Evolutionary conservation across 176 grass and related monocot species (phyloP).

Genomic region (Saccharum spontaneum): DNA sequence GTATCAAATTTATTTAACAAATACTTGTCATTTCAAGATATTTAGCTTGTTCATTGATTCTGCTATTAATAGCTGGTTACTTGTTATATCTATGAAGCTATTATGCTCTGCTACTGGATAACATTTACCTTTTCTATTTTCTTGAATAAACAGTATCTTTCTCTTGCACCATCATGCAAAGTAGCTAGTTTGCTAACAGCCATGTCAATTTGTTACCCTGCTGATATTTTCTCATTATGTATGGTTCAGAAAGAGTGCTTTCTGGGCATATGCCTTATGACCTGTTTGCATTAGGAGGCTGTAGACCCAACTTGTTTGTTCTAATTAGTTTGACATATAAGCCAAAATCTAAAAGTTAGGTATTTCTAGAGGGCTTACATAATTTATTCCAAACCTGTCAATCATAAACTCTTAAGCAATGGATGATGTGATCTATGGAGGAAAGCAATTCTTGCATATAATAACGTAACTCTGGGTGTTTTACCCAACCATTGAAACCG

Average conservation of each 20-base stretch:
- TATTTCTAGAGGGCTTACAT: not conserved
- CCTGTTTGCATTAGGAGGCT: not conserved
- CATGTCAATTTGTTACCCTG: constrained; percentile 13
- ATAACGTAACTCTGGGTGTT: not conserved
- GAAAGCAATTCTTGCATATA: not conserved
- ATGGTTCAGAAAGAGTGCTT: constrained; percentile 8
- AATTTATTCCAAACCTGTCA: not conserved
- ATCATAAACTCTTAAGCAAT: not conserved
- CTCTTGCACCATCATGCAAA: not conserved
- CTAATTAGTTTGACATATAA: not conserved
- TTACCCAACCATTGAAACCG: not conserved
- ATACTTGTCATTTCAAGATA: not conserved
- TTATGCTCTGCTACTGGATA: not conserved
- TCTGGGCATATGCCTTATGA: not conserved
- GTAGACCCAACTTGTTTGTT: not conserved
- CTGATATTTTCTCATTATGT: not conserved
- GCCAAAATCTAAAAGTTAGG: not conserved
- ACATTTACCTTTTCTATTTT: not conserved
- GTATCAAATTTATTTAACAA: not conserved
- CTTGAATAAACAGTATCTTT: not conserved
- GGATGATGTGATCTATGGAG: not conserved
- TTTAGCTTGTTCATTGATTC: not conserved
- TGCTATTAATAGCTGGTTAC: constrained; percentile 13
- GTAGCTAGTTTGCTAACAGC: not conserved
- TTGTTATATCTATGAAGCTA: constrained; percentile 7